Percentiles rank a stretch among this genome's conserved stretches.
phyloP scores from a whole-genome alignment of 163 green algal genomes.

The Prototheca wickerhamii region DNA sequence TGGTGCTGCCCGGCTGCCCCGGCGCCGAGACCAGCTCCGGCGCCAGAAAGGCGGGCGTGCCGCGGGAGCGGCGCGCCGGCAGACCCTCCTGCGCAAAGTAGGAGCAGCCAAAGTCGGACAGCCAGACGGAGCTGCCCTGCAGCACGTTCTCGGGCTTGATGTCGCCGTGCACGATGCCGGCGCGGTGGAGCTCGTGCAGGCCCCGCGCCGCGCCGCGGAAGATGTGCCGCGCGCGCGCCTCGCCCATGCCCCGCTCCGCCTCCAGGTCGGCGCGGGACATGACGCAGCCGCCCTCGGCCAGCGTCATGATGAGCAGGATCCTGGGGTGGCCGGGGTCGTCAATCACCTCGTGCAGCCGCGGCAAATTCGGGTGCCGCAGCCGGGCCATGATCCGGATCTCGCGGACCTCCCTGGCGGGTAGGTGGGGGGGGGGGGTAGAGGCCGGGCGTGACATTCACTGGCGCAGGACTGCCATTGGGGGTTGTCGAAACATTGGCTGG shows the following conservation, averaged over 20 bases:
- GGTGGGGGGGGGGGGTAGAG: slow-evolving; percentile 33
- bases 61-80: slow-evolving; percentile 52
- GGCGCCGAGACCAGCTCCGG: slow-evolving; percentile 69
- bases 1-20: too few species aligned
- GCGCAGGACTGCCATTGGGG: too few species aligned
- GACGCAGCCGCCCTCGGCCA: slow-evolving; percentile 55
- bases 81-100: slow-evolving; percentile 40
- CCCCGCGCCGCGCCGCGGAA: slow-evolving; percentile 69
- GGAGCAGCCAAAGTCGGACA: slow-evolving; percentile 77
- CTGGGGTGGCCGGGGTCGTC: slow-evolving; percentile 61
- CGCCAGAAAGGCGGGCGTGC: slow-evolving; percentile 82
- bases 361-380: slow-evolving; percentile 70
- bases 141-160: slow-evolving; percentile 86
- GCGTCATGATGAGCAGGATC: slow-evolving; percentile 74
- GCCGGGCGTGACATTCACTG: too few species aligned
- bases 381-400: slow-evolving; percentile 77
- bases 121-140: slow-evolving; percentile 56
- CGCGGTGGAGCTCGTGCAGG: slow-evolving; percentile 67
- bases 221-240: slow-evolving; percentile 55
- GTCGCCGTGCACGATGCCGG: slow-evolving; percentile 73
- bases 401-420: slow-evolving; percentile 57
- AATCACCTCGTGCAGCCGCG: slow-evolving; percentile 68
- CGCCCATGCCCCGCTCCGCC: slow-evolving; percentile 44
- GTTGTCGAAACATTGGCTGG: too few species aligned
- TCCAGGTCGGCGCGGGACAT: slow-evolving; percentile 49